Evolutionary conservation across 768 basidiomycete species (phyloP), one percentile per base, ranked within the genome.

Genomic region (Mycena capillaripes): DNA sequence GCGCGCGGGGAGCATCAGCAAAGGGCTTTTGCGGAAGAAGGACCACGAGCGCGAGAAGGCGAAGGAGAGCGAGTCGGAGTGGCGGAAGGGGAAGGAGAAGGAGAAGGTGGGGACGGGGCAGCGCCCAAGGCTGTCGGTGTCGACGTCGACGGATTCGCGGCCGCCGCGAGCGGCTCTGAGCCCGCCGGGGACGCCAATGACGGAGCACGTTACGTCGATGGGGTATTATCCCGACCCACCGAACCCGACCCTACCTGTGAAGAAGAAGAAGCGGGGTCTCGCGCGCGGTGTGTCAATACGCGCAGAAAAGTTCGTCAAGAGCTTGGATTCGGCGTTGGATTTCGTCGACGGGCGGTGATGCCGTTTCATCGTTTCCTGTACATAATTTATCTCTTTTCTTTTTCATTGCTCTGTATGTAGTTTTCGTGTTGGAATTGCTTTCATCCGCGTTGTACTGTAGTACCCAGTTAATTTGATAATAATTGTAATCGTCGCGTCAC

Each of bases 261-360:
- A 79, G 75, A 81, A 79, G 76, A 85, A 81, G 72, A 78, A 74
- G 70, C 57, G 44, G 65, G 76, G 46, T 5, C 80, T 84, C 40
- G 78, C 82, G 61, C 78, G 82, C 10, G 81, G 82, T 0, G 65
- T 84, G 66, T 79, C 83, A 38, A 61, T 80, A 65, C 76, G 83
- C 30, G 78, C 84, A 66, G 79, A 81, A 57, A 81, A 77, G 71
- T 69, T 86, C 23, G 84, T 85, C 21, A 79, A 76, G 50, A 80
- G 81, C 30, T 76, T 85, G 66, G 84, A 85, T 71, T 81, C 83
- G 5, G 83, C 84, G 0, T 79, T 85, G 42, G 84, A 85, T 69
- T 85, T 85, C 70, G 84, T 85, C 25, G 84, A 85, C 71, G 76
- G 75, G 68, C 72, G 71, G 60, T 79, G 60, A 69, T 55, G 14